Evolutionary conservation across 2,329 filamentous ascomycete genomes (phyloP).

Genomic region (Penicillium sp.): DNA sequence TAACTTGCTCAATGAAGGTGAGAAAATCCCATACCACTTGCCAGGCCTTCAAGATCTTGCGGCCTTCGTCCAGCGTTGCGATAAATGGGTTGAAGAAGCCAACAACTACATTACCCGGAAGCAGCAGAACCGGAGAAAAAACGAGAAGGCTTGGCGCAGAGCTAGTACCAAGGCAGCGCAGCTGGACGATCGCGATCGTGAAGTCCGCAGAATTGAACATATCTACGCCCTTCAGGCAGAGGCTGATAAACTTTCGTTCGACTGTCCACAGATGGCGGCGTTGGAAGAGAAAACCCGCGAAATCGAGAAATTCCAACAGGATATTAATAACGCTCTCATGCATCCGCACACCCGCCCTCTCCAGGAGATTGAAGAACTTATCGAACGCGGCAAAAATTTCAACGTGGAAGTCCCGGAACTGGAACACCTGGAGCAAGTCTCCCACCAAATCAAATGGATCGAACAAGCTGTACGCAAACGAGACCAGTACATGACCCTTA

Average conservation of each 20-base stretch:
- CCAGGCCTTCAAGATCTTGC: conserved; percentile 77
- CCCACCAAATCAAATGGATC: conserved; percentile 87
- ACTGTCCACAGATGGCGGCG: conserved; percentile 84
- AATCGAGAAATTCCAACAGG: conserved; percentile 79
- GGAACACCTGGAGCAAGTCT: conserved; percentile 72
- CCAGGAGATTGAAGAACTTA: conserved; percentile 78
- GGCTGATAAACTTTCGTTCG: conserved; percentile 85
- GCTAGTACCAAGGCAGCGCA: conserved; percentile 71
- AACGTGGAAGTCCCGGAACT: conserved; percentile 90
- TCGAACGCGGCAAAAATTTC: conserved; percentile 85
- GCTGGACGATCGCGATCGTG: conserved; percentile 76
- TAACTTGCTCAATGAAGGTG: conserved; percentile 82
- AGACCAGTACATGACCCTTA: conserved; percentile 66
- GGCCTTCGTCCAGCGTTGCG: conserved; percentile 91
- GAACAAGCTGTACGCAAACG: conserved; percentile 69
- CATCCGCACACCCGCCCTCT: conserved; percentile 63
- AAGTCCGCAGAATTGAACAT: conserved; percentile 83
- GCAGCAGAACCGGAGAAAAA: conserved; percentile 94
- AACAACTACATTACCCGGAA: conserved; percentile 95
- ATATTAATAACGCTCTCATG: conserved; percentile 67
- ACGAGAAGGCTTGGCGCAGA: conserved; percentile 80
- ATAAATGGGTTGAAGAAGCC: conserved; percentile 96
- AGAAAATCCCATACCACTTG: conserved; percentile 90
- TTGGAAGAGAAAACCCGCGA: conserved; percentile 80
- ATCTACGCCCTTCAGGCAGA: conserved; percentile 79